A percentile compares a stretch with the other conserved stretches of the same genome.
Conservation (phyloP, 176 grass and related monocot species). For the Luzula sylvatica region DNA sequence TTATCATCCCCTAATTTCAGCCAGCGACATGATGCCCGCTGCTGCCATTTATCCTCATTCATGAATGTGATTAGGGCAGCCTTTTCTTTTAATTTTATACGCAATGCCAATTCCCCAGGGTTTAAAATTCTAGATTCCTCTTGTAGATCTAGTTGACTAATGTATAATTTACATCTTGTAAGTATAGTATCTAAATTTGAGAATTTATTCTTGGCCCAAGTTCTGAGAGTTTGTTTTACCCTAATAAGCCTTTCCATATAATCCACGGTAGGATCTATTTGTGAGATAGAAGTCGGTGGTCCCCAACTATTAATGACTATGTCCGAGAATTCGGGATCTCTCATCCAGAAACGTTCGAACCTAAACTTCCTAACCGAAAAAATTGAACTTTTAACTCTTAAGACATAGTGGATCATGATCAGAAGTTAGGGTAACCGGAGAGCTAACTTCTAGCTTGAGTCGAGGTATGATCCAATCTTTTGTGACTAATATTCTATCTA, state of each 20-base stretch:
- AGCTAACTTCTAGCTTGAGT: not conserved
- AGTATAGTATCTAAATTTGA: not conserved
- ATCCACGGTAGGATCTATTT: not conserved
- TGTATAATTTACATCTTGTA: not conserved
- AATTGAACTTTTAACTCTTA: no score
- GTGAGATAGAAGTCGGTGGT: fast-evolving
- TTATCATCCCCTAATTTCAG: not conserved
- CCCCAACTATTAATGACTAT: not conserved
- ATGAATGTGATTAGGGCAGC: not conserved
- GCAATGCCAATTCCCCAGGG: not conserved
- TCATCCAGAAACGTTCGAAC: no score
- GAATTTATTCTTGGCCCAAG: not conserved
- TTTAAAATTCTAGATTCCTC: not conserved
- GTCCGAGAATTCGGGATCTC: no score
- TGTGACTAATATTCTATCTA: not conserved
- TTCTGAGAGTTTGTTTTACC: not conserved
- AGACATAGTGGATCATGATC: no score
- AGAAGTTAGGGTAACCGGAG: not conserved
- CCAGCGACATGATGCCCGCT: not conserved
- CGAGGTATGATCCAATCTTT: not conserved
- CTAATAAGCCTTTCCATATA: not conserved
- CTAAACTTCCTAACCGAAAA: no score
- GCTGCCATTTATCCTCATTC: no score
- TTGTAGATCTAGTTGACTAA: not conserved
- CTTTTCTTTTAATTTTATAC: not conserved